These are phyloP conservation scores for Kitagawia praeruptora DNA, from an alignment of 129 eudicot genomes.

Conservation along the genomic window DNA sequence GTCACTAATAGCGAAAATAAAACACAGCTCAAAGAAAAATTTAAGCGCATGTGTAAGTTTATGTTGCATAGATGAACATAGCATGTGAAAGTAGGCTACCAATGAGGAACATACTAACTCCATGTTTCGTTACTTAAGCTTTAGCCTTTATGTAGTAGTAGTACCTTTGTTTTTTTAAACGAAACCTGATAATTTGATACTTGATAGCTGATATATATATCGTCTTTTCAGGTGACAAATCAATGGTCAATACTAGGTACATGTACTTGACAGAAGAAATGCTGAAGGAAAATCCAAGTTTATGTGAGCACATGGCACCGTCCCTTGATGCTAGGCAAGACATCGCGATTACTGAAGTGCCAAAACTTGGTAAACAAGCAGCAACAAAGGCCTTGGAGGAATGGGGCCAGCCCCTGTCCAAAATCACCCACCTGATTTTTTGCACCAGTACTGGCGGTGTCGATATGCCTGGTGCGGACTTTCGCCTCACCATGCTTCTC, in stretches of 20 bases:
- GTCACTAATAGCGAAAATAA: not conserved
- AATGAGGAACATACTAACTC: too few relatives aligned
- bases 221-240: slow-evolving; percentile 21
- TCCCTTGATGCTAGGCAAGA: slow-evolving; percentile 60
- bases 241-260: slow-evolving; percentile 32
- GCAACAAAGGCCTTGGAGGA: slow-evolving; percentile 41
- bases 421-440: slow-evolving; percentile 44
- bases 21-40: not conserved
- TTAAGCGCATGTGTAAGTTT: not conserved
- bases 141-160: too few relatives aligned
- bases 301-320: slow-evolving; percentile 38
- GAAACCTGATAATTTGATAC: too few relatives aligned
- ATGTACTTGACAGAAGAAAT: slow-evolving; percentile 38
- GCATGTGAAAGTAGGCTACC: too few relatives aligned
- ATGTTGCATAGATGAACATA: too few relatives aligned
- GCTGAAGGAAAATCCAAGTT: slow-evolving; percentile 22
- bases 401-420: slow-evolving; percentile 43
- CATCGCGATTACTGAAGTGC: slow-evolving; percentile 62
- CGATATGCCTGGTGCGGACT: slow-evolving; percentile 56
- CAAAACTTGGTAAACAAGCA: slow-evolving; percentile 45
- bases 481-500: slow-evolving; percentile 50
- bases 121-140: too few relatives aligned
- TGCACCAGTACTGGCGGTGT: slow-evolving; percentile 41
- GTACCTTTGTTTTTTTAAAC: too few relatives aligned
- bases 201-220: too few relatives aligned